Conservation (phyloP, 257 asterid genomes). For the Striga asiatica region DNA sequence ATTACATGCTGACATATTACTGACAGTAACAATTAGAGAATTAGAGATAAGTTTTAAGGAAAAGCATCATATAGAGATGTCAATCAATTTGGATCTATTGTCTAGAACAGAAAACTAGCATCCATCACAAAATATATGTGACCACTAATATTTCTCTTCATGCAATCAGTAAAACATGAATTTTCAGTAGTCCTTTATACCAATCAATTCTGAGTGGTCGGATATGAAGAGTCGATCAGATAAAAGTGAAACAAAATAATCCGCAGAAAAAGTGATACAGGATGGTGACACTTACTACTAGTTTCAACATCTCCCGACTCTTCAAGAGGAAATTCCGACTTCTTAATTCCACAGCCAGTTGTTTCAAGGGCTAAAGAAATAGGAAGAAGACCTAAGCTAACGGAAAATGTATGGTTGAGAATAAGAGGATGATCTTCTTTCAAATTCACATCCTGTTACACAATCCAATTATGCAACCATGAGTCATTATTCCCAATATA, state of each 20-base stretch:
- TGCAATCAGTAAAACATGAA: no score
- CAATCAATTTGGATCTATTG: no score
- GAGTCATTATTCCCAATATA: constrained; percentile 6
- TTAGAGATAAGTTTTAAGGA: constrained; percentile 7
- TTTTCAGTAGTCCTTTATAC: no score
- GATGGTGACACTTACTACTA: constrained; percentile 42
- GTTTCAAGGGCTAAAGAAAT: constrained; percentile 53
- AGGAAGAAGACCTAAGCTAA: constrained; percentile 92
- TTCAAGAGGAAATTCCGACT: constrained; percentile 54
- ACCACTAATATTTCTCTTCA: no score
- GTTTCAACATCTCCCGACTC: constrained; percentile 55
- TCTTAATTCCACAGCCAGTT: constrained; percentile 85
- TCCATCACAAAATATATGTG: no score
- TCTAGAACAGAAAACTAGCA: no score
- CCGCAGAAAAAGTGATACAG: constrained; percentile 1
- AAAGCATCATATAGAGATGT: no score
- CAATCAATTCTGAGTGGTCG: no score
- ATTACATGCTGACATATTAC: constrained; percentile 15
- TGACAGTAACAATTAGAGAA: constrained; percentile 3
- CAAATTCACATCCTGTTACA: constrained; percentile 54
- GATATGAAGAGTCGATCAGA: no score
- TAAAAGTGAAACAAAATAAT: constrained; percentile 5
- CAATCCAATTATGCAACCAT: constrained; percentile 22
- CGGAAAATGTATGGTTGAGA: constrained; percentile 63
- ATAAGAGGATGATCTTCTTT: constrained; percentile 93